Conservation (phyloP, 331 rosid species). For the Phaseolus coccineus region DNA sequence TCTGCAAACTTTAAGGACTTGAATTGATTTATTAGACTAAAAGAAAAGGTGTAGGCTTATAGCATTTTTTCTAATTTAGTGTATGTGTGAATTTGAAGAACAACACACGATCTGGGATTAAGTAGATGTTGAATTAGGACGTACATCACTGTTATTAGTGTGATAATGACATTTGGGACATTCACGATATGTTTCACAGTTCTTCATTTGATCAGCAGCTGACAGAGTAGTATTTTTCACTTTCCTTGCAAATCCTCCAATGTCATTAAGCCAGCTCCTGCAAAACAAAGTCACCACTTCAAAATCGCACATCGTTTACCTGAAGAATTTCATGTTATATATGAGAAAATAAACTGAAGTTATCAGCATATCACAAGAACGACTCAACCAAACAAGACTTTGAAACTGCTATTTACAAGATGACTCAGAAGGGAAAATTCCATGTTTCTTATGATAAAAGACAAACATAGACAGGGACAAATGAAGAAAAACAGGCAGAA, state of each 20-base stretch:
- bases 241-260: constrained; percentile 70
- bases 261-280: constrained; percentile 74
- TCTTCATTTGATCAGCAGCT: constrained; percentile 57
- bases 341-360: not conserved
- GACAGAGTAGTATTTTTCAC: constrained; percentile 60
- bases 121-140: constrained; percentile 43
- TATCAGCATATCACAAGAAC: not conserved
- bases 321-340: constrained; percentile 14
- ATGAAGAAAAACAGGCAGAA: constrained; percentile 13
- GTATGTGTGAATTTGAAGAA: constrained; percentile 5
- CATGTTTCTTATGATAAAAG: not conserved
- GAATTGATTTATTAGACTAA: not conserved
- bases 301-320: not conserved
- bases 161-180: constrained; percentile 72
- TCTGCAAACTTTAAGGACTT: constrained; percentile 1
- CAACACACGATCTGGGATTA: constrained; percentile 26
- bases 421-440: not conserved
- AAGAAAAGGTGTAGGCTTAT: not conserved
- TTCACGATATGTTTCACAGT: constrained; percentile 66
- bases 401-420: not conserved
- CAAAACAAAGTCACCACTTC: constrained; percentile 39
- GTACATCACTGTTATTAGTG: constrained; percentile 74
- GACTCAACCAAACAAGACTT: constrained; percentile 10
- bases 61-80: not conserved
- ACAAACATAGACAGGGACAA: not conserved